Base-by-base conservation (phyloP, 331 rosid species). In the Quercus phellos region DNA sequence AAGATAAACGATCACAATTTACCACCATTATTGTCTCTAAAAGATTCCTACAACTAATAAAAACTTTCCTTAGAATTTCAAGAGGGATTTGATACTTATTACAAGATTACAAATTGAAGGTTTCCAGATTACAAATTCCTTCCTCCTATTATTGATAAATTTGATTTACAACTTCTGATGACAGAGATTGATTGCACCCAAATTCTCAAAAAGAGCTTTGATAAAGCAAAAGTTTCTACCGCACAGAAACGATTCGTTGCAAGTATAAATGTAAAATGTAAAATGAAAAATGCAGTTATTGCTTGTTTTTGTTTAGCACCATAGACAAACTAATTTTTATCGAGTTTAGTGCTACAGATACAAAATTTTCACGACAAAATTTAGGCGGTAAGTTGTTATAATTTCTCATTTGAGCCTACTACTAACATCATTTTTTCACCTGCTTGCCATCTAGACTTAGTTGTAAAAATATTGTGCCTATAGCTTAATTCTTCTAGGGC, bases 261-360 rank as follows among this genome's bases (percentile, higher is more conserved):
- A 63, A 10, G 56, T 26, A 38, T 5, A 43, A 54, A 34, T 35
- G 56, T 30, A 61, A 77, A n/a, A 35, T 3, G 17, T 19, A 61
- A 77, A n/a, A 35, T 3, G 18, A 63, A 26, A 63, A 26, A 29
- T 63, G 6, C 3, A 64, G 16, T 83, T 59, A 87, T 55, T 24
- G 79, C 87, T 29, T 73, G 82, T 77, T 92, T 84, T 77, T 78
- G 84, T 26, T 87, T 91, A 26, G 77, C 71, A 50, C 79, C 84
- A 85, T 83, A 90, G 13, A 80, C 63, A 11, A 70, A 84, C 96
- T 97, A 94, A 46, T 68, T 46, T 46, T 46, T 13, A 3, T 46
- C 53, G 12, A 0, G 16, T 38, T 8, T 8, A 38, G 11, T 38
- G 46, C 46, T 0, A 38, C 0, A 1, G 12, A 12, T 11, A 38